phyloP scores from a whole-genome alignment of 2,329 filamentous ascomycete species.

The Cladophialophora yegresii region DNA sequence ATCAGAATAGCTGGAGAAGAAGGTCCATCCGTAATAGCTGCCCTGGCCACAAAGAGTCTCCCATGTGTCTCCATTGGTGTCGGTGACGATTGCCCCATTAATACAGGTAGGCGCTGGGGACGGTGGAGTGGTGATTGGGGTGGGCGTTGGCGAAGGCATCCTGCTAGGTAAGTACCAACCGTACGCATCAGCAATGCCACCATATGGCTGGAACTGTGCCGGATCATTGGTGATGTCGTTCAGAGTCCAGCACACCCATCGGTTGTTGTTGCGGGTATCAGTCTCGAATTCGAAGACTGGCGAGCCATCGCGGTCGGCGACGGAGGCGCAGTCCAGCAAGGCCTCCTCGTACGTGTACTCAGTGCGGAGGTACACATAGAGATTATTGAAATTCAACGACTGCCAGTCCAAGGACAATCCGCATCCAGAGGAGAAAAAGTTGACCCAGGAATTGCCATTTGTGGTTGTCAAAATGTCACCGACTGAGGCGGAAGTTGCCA shows the following conservation, averaged over 20 bases:
- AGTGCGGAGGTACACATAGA: constrained; percentile 11
- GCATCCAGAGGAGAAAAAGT: constrained; percentile 14
- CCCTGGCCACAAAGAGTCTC: constrained; percentile 13
- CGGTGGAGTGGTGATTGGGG: neutral
- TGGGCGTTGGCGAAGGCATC: constrained; percentile 1
- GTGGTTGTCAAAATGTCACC: constrained; percentile 3
- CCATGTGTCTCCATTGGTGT: constrained; percentile 2
- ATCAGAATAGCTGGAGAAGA: neutral
- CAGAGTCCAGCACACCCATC: constrained; percentile 16
- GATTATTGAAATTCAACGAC: constrained; percentile 12
- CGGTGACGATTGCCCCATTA: constrained; percentile 4
- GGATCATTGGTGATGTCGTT: constrained; percentile 15
- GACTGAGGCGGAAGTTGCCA: constrained; percentile 9
- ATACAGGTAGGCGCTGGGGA: constrained; percentile 2
- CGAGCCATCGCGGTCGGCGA: constrained; percentile 11
- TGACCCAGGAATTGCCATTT: constrained; percentile 9
- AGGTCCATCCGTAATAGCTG: constrained; percentile 10
- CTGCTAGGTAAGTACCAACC: constrained; percentile 13
- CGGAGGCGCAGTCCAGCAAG: neutral
- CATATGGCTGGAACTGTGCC: constrained; percentile 12
- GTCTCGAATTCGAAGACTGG: constrained; percentile 15
- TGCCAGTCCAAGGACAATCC: constrained; percentile 18
- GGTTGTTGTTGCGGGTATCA: constrained; percentile 8
- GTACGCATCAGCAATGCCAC: constrained; percentile 12
- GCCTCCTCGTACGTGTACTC: constrained; percentile 14